phyloP scores from a whole-genome alignment of 148 eudicot species.

The Diospyros kaki region DNA sequence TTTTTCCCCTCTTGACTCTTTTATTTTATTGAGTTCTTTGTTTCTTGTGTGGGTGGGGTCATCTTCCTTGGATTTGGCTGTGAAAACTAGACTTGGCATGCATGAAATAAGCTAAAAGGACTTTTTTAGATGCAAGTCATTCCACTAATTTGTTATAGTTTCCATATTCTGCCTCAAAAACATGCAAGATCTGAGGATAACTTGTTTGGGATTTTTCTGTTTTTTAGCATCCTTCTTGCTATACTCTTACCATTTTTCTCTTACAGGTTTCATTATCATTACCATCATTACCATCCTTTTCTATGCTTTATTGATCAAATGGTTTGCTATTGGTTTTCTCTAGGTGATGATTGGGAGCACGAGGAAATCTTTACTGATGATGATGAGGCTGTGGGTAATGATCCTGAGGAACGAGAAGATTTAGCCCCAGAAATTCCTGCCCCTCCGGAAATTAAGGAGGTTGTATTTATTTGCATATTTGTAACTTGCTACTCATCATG shows the following conservation, averaged over 20 bases:
- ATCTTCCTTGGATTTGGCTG: background rate
- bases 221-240: background rate
- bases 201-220: background rate
- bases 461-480: slow-evolving; percentile 17
- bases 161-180: no score
- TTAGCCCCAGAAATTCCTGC: slow-evolving; percentile 94
- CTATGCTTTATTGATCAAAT: background rate
- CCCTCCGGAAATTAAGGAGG: slow-evolving; percentile 98
- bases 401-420: slow-evolving; percentile 93
- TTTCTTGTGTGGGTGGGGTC: background rate
- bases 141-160: background rate
- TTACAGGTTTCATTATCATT: background rate
- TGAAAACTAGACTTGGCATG: slow-evolving; percentile 5
- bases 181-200: background rate
- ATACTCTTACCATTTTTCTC: background rate
- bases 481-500: background rate
- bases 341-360: slow-evolving; percentile 99
- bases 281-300: background rate
- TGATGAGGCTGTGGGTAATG: slow-evolving; percentile 84
- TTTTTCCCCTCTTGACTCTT: background rate
- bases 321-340: slow-evolving; percentile 10
- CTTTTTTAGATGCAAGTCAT: background rate
- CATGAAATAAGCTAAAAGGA: background rate
- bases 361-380: slow-evolving; percentile 98
- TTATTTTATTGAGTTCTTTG: background rate